phyloP scores from a whole-genome alignment of 2,329 filamentous ascomycete species.

The Ophiosphaerella herpotricha region DNA sequence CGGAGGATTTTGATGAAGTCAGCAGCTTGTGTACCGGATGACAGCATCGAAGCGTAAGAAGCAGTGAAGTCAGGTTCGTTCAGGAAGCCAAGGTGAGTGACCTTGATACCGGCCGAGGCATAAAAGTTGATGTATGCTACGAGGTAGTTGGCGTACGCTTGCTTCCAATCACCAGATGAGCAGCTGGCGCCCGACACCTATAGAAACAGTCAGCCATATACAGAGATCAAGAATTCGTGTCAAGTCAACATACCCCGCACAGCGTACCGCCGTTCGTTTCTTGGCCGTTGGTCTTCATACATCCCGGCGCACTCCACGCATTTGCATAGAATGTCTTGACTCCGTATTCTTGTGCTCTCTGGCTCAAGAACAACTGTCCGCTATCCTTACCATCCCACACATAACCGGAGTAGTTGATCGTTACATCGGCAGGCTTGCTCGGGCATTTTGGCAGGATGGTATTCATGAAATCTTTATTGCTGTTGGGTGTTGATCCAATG shows the following conservation, averaged over 20 bases:
- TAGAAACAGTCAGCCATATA: background rate
- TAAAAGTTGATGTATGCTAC: constrained; percentile 54
- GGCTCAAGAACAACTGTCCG: constrained; percentile 58
- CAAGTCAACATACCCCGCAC: constrained; percentile 49
- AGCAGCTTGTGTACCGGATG: constrained; percentile 53
- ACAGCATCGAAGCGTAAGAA: constrained; percentile 55
- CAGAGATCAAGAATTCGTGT: background rate
- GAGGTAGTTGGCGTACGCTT: constrained; percentile 56
- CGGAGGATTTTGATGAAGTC: constrained; percentile 58
- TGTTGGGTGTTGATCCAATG: constrained; percentile 51
- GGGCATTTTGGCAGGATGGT: constrained; percentile 34
- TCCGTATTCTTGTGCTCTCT: constrained; percentile 53
- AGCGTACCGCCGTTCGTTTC: constrained; percentile 53
- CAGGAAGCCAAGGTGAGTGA: constrained; percentile 51
- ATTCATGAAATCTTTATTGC: constrained; percentile 46
- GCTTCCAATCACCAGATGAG: constrained; percentile 52
- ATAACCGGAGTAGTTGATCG: constrained; percentile 15
- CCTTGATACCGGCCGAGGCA: constrained; percentile 44
- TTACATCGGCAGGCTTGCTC: constrained; percentile 18
- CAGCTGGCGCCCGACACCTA: constrained; percentile 40
- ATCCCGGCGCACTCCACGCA: constrained; percentile 57
- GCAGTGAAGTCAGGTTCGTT: constrained; percentile 52
- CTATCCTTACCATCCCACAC: constrained; percentile 36
- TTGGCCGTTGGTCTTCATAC: constrained; percentile 57
- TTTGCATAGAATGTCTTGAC: constrained; percentile 55